Evolutionary conservation across 1,139 yeast species (phyloP), one percentile per base, ranked within the genome.

Genomic region (Geotrichum macrosporum): DNA sequence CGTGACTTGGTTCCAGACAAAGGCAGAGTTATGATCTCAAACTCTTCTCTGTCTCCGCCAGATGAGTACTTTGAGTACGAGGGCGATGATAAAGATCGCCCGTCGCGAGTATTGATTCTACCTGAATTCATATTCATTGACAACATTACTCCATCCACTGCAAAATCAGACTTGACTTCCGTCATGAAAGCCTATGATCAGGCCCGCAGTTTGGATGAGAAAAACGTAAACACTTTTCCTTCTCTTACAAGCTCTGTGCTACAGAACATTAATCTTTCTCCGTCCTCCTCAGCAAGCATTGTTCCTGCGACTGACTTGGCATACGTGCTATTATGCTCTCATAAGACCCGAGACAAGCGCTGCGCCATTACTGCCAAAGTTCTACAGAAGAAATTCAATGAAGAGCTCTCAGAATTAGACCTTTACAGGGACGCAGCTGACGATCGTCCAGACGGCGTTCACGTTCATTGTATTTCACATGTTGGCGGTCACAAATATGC

Each of bases 401-500:
- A 74, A n/a, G 76, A 82, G 57, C 69, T 88, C 35, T 72, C 94
- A 42, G 86, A 84, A 13, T 69, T 75, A 36, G 92, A 80, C 2
- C 67, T 84, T 20, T 77, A 78, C 57, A 73, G 97, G 57, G 96
- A 89, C 63, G 81, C 86, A 4, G 95, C 85, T 60, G 69, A 65
- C 46, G 73, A 71, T 40, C 72, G 88, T 44, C 80, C 86, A 0
- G 80, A 74, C 32, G 97, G 97, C 2, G 84, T 83, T 1, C 68
- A 71, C 10, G 86, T 88, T 2, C 71, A 75, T 2, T 87, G 66
- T 57, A 74, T 84, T 19, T 87, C 85, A 60, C 98, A 92, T 64
- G 84, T 92, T 27, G 98, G 98, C 3, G 97, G 97, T 2, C 98
- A 92, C 66, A 92, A 92, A 56, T 92, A 72, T 64, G 85, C 92